Percentiles rank a stretch among this genome's conserved stretches.
phyloP scores from a whole-genome alignment of 2,329 filamentous ascomycete species.

The Penicillium hesseltinei region DNA sequence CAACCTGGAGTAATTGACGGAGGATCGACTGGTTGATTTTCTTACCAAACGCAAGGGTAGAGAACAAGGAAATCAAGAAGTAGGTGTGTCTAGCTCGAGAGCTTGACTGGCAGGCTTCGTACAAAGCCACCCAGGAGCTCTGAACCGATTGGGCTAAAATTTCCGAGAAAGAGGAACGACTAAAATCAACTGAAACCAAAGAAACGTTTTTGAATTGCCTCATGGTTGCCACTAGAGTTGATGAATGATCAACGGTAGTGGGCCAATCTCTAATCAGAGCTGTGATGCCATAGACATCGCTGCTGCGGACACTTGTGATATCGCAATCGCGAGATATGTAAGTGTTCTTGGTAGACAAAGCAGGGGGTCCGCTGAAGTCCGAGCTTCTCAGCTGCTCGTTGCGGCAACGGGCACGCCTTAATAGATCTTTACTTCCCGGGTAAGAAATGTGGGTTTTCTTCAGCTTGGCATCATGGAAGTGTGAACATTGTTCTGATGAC shows the following conservation, averaged over 20 bases:
- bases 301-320: not conserved
- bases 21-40: not conserved
- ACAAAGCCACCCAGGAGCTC: not conserved
- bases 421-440: not conserved
- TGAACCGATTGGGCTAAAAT: not conserved
- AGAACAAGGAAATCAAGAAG: not conserved
- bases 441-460: not conserved
- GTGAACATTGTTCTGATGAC: not conserved
- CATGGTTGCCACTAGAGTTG: not conserved
- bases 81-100: not conserved
- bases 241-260: not conserved
- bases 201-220: not conserved
- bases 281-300: not conserved
- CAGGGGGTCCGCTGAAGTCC: not conserved
- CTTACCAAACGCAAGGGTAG: not conserved
- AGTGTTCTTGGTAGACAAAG: not conserved
- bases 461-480: not conserved
- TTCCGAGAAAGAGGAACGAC: not conserved
- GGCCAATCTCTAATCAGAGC: not conserved
- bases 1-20: not conserved
- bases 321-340: not conserved
- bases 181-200: not conserved
- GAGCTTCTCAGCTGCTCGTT: not conserved
- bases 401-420: not conserved
- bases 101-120: not conserved